Evolutionary conservation across 1,139 yeast species (phyloP), one percentile per base, ranked within the genome.

Genomic region (Pneumocystis wakefieldiae): DNA sequence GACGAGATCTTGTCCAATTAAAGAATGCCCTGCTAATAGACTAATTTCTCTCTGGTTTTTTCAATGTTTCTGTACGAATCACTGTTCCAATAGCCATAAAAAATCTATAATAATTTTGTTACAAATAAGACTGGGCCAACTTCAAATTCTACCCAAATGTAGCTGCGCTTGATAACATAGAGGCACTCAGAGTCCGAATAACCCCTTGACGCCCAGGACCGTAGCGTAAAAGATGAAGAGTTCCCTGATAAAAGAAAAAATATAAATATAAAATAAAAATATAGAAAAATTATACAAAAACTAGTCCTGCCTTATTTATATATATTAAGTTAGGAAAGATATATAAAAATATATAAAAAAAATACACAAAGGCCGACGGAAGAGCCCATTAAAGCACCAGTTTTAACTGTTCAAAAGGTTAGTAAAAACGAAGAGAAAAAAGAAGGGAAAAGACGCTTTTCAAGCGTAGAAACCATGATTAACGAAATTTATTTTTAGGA

Each of bases 121-220:
- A 17, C 7, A 36, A 36, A 57, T n/a, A 6, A 2, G 2, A 1
- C 10, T 5, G 7, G 5, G 2, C 14, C 3, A 53, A 6, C 1
- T 6, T 17, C 10, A 59, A 17, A 48, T 36, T 17, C 15, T 6
- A 71, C 72, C 96, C 96, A 75, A 94, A 92, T 15, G 97, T 92
- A 62, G 95, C 97, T 15, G 95, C 97, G 5, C 97, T 89, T 63
- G 97, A 97, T 74, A 88, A 85, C 76, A 94, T 91, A 76, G 90
- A 92, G 76, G 91, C 96, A 63, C 98, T 98, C 71, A 94, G 78
- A 6, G 97, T 91, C 77, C 96, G 85, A 85, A 92, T 86, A 66
- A 89, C 89, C 64, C 99, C 99, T 72, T 89, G 87, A 63, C 98
- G 97, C n/a, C 98, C 99, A 19, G 96, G 91, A 17, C 99, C 99